phyloP scores from a whole-genome alignment of 2,329 filamentous ascomycete genomes.

The Fusarium sp. region DNA sequence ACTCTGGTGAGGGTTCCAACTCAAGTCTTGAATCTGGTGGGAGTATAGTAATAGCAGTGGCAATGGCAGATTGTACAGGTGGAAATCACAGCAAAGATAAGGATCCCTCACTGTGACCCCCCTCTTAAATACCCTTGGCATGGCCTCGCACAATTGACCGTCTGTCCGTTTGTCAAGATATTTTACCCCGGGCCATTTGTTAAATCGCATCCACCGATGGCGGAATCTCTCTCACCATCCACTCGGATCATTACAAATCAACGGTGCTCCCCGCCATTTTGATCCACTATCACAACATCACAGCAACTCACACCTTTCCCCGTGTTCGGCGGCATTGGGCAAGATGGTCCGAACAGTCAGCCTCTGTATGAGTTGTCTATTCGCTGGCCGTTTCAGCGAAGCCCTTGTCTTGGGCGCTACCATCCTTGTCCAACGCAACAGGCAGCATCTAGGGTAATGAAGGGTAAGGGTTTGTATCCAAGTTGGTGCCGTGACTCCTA shows the following conservation, averaged over 20 bases:
- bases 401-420: constrained; percentile 12
- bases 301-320: constrained; percentile 29
- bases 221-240: constrained; percentile 27
- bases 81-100: constrained; percentile 16
- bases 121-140: constrained; percentile 32
- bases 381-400: not conserved
- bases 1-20: not conserved
- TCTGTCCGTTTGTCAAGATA: constrained; percentile 9
- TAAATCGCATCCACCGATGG: constrained; percentile 35
- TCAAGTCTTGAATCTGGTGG: not conserved
- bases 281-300: constrained; percentile 43
- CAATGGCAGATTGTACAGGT: not conserved
- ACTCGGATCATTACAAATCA: constrained; percentile 43
- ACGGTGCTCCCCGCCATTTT: constrained; percentile 37
- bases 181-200: constrained; percentile 13
- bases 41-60: not conserved
- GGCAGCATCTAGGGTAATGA: constrained; percentile 3
- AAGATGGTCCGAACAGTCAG: constrained; percentile 17
- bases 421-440: not conserved
- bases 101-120: constrained; percentile 1
- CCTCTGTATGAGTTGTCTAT: not conserved
- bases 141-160: constrained; percentile 14
- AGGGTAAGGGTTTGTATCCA: not conserved
- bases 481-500: constrained; percentile 24
- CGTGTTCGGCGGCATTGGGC: constrained; percentile 11